These are phyloP conservation scores for Debaryomycetaceae sp. DNA, from an alignment of 1,139 yeast genomes.

Conservation along the genomic window DNA sequence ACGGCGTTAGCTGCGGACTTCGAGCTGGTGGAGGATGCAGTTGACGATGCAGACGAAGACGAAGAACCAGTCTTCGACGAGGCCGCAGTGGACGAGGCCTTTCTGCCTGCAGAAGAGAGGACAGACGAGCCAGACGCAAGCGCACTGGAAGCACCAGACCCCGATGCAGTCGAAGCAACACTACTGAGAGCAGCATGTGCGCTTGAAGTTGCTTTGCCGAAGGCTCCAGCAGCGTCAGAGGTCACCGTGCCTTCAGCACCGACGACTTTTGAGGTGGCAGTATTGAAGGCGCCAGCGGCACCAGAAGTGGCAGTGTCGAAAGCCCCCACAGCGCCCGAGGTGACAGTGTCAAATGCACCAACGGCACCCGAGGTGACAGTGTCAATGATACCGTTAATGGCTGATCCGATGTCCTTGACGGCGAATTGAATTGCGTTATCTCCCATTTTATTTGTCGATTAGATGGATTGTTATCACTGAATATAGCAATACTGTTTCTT, in stretches of 20 bases:
- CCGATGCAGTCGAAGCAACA: constrained; percentile 12
- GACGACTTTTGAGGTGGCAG: constrained; percentile 12
- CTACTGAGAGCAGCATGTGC: constrained; percentile 15
- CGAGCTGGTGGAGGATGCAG: constrained; percentile 10
- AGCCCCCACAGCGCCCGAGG: constrained; percentile 13
- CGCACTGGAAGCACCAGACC: constrained; percentile 16
- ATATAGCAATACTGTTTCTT: no score
- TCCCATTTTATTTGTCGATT: no score
- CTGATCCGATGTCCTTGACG: constrained; percentile 10
- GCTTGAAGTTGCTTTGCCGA: constrained; percentile 10
- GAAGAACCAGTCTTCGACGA: constrained; percentile 5
- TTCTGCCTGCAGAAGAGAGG: constrained; percentile 7
- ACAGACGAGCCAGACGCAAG: constrained; percentile 9
- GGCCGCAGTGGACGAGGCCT: constrained; percentile 10
- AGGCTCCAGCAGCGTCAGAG: constrained; percentile 12
- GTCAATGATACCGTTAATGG: constrained; percentile 10
- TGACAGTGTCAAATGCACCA: constrained; percentile 16
- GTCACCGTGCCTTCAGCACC: constrained; percentile 10
- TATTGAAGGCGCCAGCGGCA: constrained; percentile 11
- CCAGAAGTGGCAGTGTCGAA: constrained; percentile 14
- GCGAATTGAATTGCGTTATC: constrained; percentile 22
- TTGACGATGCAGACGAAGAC: constrained; percentile 7
- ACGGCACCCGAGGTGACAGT: constrained; percentile 12
- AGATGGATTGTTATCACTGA: no score
- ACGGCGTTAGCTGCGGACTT: constrained; percentile 11